Percentiles rank a stretch among this genome's conserved stretches.
Evolutionary conservation across 768 basidiomycete species (phyloP).

Genomic region (Mycena leptocephala): DNA sequence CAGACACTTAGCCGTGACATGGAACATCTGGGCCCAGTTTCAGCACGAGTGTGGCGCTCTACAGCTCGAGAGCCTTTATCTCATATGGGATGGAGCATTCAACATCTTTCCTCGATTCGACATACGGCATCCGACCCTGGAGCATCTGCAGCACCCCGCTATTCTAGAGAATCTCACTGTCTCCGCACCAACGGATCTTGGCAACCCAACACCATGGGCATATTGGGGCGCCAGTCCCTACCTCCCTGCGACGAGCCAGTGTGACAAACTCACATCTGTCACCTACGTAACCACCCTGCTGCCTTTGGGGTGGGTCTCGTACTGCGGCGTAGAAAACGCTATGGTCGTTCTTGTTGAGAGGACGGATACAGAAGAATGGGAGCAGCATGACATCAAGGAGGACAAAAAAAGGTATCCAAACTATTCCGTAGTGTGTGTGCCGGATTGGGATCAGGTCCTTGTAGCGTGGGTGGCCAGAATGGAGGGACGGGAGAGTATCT

Average conservation of each 20-base stretch:
- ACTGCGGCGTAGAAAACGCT: not conserved
- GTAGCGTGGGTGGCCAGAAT: not conserved
- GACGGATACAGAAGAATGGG: not conserved
- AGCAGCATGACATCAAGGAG: not conserved
- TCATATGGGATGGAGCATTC: not conserved
- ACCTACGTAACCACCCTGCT: too few relatives aligned
- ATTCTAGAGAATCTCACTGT: not conserved
- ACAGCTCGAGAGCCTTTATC: slow-evolving; percentile 19
- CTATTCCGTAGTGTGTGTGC: not conserved
- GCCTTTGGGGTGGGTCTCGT: not conserved
- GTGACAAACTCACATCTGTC: too few relatives aligned
- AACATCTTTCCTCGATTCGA: not conserved
- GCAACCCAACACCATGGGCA: not conserved
- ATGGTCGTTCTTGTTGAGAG: not conserved
- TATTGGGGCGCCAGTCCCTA: too few relatives aligned
- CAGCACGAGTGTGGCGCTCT: not conserved
- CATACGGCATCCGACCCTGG: too few relatives aligned
- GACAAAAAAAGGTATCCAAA: not conserved
- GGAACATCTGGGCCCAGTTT: slow-evolving; percentile 4
- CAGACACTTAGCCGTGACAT: not conserved
- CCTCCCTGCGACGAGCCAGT: too few relatives aligned
- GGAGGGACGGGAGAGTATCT: slow-evolving; percentile 9
- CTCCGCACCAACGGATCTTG: not conserved
- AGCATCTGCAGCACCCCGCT: not conserved
- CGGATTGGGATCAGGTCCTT: not conserved